Evolutionary conservation across 192 early-diverging fungal species (phyloP).

Genomic region (Endogone sp.): DNA sequence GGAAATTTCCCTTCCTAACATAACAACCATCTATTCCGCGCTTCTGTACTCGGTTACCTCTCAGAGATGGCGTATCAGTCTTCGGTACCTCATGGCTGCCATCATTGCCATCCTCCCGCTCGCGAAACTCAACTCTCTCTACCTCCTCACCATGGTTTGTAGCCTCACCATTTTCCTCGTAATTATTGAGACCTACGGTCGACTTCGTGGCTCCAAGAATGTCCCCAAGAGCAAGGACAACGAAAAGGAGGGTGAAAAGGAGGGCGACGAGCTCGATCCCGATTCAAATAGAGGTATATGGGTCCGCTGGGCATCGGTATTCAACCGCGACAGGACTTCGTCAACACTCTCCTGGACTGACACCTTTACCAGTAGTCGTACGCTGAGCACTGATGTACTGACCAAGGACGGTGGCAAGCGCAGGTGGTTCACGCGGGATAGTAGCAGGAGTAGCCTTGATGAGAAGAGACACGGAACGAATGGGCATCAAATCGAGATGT

Average conservation of each 20-base stretch:
- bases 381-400: not conserved
- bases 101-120: slow-evolving; percentile 16
- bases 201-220: slow-evolving; percentile 3
- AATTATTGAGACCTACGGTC: slow-evolving; percentile 19
- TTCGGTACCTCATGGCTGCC: slow-evolving; percentile 9
- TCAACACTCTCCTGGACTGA: not conserved
- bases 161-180: slow-evolving; percentile 8
- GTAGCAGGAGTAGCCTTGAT: not conserved
- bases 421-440: not conserved
- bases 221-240: too few relatives aligned
- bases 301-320: not conserved
- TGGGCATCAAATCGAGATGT: not conserved
- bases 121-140: slow-evolving; percentile 5
- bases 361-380: not conserved
- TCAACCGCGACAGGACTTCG: not conserved
- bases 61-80: slow-evolving; percentile 4
- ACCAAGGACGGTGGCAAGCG: not conserved
- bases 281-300: not conserved
- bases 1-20: too few relatives aligned
- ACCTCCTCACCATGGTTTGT: not conserved
- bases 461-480: not conserved
- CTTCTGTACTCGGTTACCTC: not conserved
- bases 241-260: not conserved
- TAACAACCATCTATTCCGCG: too few relatives aligned
- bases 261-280: not conserved